These are phyloP conservation scores for Cercophora newfieldiana DNA, from an alignment of 495 filamentous ascomycete species.

Conservation along the genomic window DNA sequence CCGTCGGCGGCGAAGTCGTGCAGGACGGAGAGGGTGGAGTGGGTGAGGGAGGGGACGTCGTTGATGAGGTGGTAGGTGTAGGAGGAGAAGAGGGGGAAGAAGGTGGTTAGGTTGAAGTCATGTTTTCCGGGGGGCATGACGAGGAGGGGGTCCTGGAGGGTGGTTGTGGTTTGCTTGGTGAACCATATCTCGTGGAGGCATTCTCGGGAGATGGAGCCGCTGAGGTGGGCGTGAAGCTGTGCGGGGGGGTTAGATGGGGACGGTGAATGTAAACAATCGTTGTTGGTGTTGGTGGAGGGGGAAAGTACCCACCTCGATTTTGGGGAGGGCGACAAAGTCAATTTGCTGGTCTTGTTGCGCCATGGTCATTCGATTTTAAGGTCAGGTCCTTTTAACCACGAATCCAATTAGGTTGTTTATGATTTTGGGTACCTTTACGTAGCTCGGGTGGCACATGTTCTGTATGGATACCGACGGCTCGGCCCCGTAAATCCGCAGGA, in stretches of 20 bases:
- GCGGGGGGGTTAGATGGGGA: not conserved
- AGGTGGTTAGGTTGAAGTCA: slow-evolving; percentile 34
- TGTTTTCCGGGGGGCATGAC: slow-evolving; percentile 67
- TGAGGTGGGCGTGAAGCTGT: slow-evolving; percentile 82
- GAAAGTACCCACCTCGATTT: slow-evolving; percentile 45
- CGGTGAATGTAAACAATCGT: not conserved
- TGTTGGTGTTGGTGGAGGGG: not conserved
- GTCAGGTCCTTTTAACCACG: not conserved
- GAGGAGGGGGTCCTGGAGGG: slow-evolving; percentile 66
- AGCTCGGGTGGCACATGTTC: not conserved
- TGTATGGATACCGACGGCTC: not conserved
- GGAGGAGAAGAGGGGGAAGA: slow-evolving; percentile 76
- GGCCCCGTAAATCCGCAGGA: not conserved
- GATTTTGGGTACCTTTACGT: not conserved
- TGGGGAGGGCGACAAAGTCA: slow-evolving; percentile 48
- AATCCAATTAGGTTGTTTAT: not conserved
- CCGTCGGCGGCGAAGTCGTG: slow-evolving; percentile 68
- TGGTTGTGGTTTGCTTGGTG: slow-evolving; percentile 54
- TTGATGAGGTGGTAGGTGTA: slow-evolving; percentile 76
- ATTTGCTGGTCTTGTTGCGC: slow-evolving; percentile 22
- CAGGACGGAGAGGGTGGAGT: slow-evolving; percentile 70
- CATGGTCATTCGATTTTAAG: not conserved
- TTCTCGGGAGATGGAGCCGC: slow-evolving; percentile 74
- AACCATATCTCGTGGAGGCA: slow-evolving; percentile 77
- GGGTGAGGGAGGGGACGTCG: slow-evolving; percentile 54